Evolutionary conservation across 2,329 filamentous ascomycete species (phyloP), one percentile per base, ranked within the genome.

Genomic region (Monosporascus sp.): DNA sequence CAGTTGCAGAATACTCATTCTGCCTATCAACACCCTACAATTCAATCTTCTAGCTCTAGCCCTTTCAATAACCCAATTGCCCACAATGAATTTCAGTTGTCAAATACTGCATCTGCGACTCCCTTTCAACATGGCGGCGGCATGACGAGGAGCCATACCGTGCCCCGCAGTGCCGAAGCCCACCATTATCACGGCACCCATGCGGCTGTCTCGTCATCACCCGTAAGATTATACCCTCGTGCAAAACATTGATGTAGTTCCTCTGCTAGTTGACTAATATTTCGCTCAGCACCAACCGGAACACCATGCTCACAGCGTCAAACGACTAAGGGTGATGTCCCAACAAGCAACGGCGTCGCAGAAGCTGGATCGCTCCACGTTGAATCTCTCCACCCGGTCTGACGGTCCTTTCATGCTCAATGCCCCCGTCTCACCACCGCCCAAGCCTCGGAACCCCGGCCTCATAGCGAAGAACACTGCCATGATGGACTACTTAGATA

Each of bases 311-410:
- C 66, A 65, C 52, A 62, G 64, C 52, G 54, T 68, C 40, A 70
- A 70, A 57, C 65, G 66, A 56, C 61, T 62, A 48, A 66, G 69
- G 48, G 68, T 68, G 56, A 66, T 69, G 68, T 68, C 68, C 31
- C 70, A 70, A 48, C 66, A 72, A 52, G 49, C 52, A 7, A 60
- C 65, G 14, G 56, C 65, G 8, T 66, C 69, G 1, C 67, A 71
- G 31, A 66, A 67, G 56, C 80, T 79, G 76, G 69, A 71, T 60
- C 75, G 77, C 52, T 73, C 69, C 51, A 64, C 67, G 16, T 79
- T 76, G 40, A 73, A 69, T 58, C 66, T 70, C 34, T 75, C 75
- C 9, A 70, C 73, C 26, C 66, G 62, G 49, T 67, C 70, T 27
- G 71, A 64, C 40, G 66, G 70, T 47, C 72, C 74, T 37, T 76